Base-by-base conservation (phyloP, 2,329 filamentous ascomycete genomes). In the Penicillium polonicum region DNA sequence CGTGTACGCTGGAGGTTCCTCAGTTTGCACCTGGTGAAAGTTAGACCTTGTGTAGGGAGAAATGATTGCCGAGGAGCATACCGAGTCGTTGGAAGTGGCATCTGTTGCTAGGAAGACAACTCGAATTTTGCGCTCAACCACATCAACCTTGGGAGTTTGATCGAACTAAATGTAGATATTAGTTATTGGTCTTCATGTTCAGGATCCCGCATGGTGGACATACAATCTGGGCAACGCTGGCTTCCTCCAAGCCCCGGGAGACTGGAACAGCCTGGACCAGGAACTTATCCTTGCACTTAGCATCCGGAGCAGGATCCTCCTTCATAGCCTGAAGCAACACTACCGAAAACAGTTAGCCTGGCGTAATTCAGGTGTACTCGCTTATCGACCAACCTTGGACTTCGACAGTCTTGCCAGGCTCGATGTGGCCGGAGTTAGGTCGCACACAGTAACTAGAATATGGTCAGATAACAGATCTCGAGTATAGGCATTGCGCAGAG, bases 251-350 rank as follows among this genome's bases (percentile, higher is more conserved):
- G 71, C 96, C 90, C 62, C 87, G 82, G 23, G 88, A 88, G 65
- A 97, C 90, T 51, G 87, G 82, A 48, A 96, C 90, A 27, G 92
- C 95, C 78, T 97, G 93, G 36, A 97, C 93, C 54, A 97, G 85
- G 77, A 97, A 97, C 81, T 97, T 97, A 83, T 97, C 93, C 76
- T 91, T 89, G 81, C 94, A 99, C 76, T 91, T 92, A 61, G 89
- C 87, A 74, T 96, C 92, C 57, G 82, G 76, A 21, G 92, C 85
- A 55, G 93, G 93, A 70, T 97, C 92, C 72, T 91, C 86, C 82
- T 96, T 97, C 94, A 99, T 97, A 25, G 93, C 92, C 80, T 99
- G 94, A 42, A 99, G 86, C 38, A 97, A 87, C 58, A 99, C 94
- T 95, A 66, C 51, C 59, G 52, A 52, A 13, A 36, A 53, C 65